phyloP scores from a whole-genome alignment of 306 rosid species.

The Quercus bicolor region DNA sequence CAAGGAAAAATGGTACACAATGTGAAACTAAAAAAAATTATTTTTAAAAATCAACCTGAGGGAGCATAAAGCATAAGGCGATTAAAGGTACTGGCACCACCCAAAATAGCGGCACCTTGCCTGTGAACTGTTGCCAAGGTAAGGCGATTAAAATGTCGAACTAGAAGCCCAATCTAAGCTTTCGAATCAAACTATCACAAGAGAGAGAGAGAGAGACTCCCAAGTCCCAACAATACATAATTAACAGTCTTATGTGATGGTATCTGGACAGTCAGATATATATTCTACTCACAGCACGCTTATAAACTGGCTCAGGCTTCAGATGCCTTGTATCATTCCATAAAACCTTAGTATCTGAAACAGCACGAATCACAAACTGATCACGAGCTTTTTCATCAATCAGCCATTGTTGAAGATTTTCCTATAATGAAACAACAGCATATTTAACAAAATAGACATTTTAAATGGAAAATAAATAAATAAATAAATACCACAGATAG shows the following conservation, averaged over 20 bases:
- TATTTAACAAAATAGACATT: neutral
- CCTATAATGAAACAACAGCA: slow-evolving; percentile 38
- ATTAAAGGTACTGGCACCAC: slow-evolving; percentile 67
- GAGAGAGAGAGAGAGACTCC: neutral
- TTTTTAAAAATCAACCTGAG: slow-evolving; percentile 45
- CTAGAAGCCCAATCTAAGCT: neutral
- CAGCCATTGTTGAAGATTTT: slow-evolving; percentile 89
- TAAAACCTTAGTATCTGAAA: slow-evolving; percentile 76
- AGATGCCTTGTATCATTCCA: slow-evolving; percentile 87
- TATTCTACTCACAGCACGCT: slow-evolving; percentile 59
- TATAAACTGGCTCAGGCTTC: slow-evolving; percentile 82
- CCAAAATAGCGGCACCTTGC: slow-evolving; percentile 96
- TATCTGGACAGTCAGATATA: neutral
- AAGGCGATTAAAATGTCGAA: neutral
- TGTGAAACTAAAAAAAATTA: neutral
- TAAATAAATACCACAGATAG: neutral
- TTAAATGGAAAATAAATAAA: neutral
- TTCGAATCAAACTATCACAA: neutral
- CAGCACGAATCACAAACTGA: slow-evolving; percentile 88
- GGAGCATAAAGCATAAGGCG: slow-evolving; percentile 88
- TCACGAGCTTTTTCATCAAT: slow-evolving; percentile 90
- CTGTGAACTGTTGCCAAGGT: slow-evolving; percentile 78
- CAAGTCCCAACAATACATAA: neutral
- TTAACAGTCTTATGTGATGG: neutral
- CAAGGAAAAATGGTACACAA: neutral